Base-by-base conservation (phyloP, 2,329 filamentous ascomycete genomes). In the Fusarium sp. region DNA sequence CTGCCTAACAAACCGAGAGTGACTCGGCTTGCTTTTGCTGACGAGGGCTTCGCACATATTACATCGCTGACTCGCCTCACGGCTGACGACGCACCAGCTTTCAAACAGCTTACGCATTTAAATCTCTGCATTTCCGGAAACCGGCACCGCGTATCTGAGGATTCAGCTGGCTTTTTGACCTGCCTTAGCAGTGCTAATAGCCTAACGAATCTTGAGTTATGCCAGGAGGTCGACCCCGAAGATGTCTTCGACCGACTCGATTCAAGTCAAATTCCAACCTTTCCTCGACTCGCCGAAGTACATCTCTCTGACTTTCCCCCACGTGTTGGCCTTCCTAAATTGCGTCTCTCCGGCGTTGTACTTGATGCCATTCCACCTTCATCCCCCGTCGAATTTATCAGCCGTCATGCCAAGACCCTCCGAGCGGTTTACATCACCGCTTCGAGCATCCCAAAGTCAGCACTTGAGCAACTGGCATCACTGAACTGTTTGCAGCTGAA, bases 171-270 rank as follows among this genome's bases (percentile, higher is more conserved):
- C 2, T 23, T 60, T 6, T 7, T 8, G 1, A 9, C 4, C 31
- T 60, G 29, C 31, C 48, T 60, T 29, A 6, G n/a, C 6, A 29
- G 21, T 6, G 57, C 54, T 2, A 10, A 13, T 9, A 53, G 9
- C n/a, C 14, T 59, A 13, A 36, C 9, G 3, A 39, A 35, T 31
- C 32, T 60, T 32, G 44, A 19, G 13, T 7, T 60, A n/a, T 59
- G 54, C 2, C 44, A 13, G 13, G 43, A 58, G 27, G 23, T 27
- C 6, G 25, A 14, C 36, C 6, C 9, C 17, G 11, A n/a, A 13
- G 10, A 9, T 2, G 3, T 0, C 10, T n/a, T n/a, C n/a, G n/a
- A n/a, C n/a, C n/a, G n/a, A n/a, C n/a, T n/a, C n/a, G 19, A 19
- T 19, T 19, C 4, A 3, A 19, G 14, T 0, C 2, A 39, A 0